phyloP scores from a whole-genome alignment of 371 early-diverging fungal genomes.

The Cokeromyces recurvatus region DNA sequence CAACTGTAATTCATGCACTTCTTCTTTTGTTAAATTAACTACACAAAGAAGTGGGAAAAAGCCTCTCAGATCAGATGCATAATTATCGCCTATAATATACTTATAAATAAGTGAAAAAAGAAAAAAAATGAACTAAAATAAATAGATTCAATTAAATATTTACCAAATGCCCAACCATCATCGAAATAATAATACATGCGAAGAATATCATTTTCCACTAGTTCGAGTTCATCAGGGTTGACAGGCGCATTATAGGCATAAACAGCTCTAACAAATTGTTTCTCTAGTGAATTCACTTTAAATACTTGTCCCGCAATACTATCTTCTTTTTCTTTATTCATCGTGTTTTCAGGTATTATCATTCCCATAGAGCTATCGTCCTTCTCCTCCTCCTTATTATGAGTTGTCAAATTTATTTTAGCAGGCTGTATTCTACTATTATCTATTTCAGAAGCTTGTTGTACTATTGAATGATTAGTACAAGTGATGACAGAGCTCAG shows the following conservation, averaged over 20 bases:
- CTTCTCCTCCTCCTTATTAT: too few species aligned
- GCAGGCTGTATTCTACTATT: too few species aligned
- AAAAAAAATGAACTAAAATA: too few species aligned
- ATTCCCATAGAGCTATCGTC: too few species aligned
- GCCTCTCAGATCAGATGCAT: constrained; percentile 20
- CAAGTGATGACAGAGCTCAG: too few species aligned
- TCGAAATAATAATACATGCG: constrained; percentile 51
- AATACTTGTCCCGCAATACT: constrained; percentile 13
- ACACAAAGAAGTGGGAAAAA: constrained; percentile 24
- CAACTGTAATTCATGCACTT: constrained; percentile 12
- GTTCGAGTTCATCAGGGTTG: constrained; percentile 59
- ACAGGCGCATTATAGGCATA: constrained; percentile 19
- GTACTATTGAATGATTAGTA: too few species aligned
- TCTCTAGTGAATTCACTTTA: constrained; percentile 14
- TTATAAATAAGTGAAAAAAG: too few species aligned
- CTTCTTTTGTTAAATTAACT: constrained; percentile 12
- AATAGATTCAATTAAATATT: too few species aligned
- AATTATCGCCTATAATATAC: constrained; percentile 24
- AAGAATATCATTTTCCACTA: constrained; percentile 57
- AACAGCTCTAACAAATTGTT: constrained; percentile 17
- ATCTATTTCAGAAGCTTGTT: too few species aligned
- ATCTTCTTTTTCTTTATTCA: constrained; percentile 8
- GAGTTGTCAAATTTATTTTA: too few species aligned
- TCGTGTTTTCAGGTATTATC: constrained; percentile 14
- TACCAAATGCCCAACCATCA: constrained; percentile 70